Evolutionary conservation across 768 basidiomycete genomes (phyloP).

Genomic region (Amanita brunnescens): DNA sequence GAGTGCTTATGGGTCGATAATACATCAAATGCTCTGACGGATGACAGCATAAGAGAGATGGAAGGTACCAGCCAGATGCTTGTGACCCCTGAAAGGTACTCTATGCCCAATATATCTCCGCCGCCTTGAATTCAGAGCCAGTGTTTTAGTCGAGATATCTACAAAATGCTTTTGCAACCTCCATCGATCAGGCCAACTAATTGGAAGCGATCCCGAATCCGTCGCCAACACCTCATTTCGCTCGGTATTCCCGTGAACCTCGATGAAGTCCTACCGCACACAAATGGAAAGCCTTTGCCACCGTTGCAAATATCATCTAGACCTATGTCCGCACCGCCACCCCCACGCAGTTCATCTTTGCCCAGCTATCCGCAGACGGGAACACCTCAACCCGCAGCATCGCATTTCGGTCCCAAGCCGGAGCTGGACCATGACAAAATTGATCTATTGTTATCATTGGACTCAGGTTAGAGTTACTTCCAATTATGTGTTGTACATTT

Average conservation of each 20-base stretch:
- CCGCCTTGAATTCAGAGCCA: constrained; percentile 11
- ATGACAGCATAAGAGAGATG: constrained; percentile 69
- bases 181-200: constrained; percentile 80
- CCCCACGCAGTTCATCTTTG: constrained; percentile 33
- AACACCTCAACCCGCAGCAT: constrained; percentile 32
- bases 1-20: constrained; percentile 50
- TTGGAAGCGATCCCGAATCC: constrained; percentile 89
- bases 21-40: constrained; percentile 42
- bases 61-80: constrained; percentile 79
- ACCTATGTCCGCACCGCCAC: constrained; percentile 75
- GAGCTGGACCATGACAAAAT: constrained; percentile 62
- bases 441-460: constrained; percentile 53
- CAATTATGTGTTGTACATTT: neutral
- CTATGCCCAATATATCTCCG: constrained; percentile 6
- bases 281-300: constrained; percentile 60
- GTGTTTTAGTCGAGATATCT: constrained; percentile 61
- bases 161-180: constrained; percentile 61
- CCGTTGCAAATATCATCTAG: constrained; percentile 77
- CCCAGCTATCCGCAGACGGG: constrained; percentile 46
- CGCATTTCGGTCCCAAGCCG: constrained; percentile 69
- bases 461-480: constrained; percentile 40
- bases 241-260: constrained; percentile 93
- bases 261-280: constrained; percentile 78
- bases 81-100: constrained; percentile 65
- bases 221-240: constrained; percentile 83